Evolutionary conservation across 1,284 basidiomycete species (phyloP), one percentile per base, ranked within the genome.

Genomic region (Naganishia cerealis): DNA sequence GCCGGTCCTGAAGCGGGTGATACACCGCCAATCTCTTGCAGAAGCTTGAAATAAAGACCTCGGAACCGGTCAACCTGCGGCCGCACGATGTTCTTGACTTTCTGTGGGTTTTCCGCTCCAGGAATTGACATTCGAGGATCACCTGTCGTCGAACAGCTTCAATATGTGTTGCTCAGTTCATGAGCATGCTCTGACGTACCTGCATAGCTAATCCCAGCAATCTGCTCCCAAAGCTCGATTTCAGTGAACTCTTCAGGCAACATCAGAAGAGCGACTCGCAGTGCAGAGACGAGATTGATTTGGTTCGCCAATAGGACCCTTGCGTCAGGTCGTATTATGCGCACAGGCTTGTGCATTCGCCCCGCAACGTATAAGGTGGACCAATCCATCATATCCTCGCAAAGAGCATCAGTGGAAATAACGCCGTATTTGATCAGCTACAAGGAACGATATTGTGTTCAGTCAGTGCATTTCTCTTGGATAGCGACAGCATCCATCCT

Each of bases 31-130:
- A 92, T 79, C 1, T 88, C 89, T n/a, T 85, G 84, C 6, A 89
- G 86, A 5, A 93, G 83, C 24, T 89, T 86, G 73, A 88, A 87
- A 81, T 98, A 99, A 72, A 98, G 82, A 74, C 90, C 87, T 70
- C 88, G 86, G 81, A 99, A 98, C 76, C 93, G 91, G 3, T 72
- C 74, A 36, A 78, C 75, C 80, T 96, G 91, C 63, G 87, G 88
- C 69, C 85, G 82, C 33, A 97, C 94, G 73, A 98, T 96, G 80
- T 98, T 98, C 62, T 83, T 82, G n/a, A 98, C 89, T 82, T 99
- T 99, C 71, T 87, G 85, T 29, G 92, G 88, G 80, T 99, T 98
- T 84, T 99, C 95, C 0, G 89, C 93, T 5, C 93, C 93, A 2
- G 95, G 86, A 12, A 86, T 81, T 43, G 87, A 74, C 95, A 99